Base-by-base conservation (phyloP, 2,329 filamentous ascomycete genomes). In the Talaromyces sp. region DNA sequence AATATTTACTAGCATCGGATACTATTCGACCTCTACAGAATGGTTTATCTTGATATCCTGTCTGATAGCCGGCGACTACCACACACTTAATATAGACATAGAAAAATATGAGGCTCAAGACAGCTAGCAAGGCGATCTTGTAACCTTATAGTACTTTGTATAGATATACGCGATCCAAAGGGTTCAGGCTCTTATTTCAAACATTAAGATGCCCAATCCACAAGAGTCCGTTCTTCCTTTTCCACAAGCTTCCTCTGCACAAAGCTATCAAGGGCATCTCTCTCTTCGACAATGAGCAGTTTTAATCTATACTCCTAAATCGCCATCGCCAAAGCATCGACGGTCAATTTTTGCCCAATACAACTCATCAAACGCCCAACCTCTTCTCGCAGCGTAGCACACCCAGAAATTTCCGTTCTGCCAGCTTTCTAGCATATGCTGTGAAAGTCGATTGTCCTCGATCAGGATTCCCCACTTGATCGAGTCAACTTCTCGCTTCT, bases 301-400 rank as follows among this genome's bases (percentile, higher is more conserved):
- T 66, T 10, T 4, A 70, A 8, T 29, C 67, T 67, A 31, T 71
- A 69, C 2, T 69, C 61, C 61, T 7, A 70, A 38, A 45, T 51
- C 19, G 0, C 65, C 68, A 53, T 66, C 64, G 0, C 71, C 72
- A 68, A 71, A 74, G 25, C 71, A 72, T 43, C 67, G 64, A 11
- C 66, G 49, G 47, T 74, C 71, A 66, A 73, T 71, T 22, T 68
- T 68, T 4, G 65, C 34, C 70, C 72, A 74, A 49, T 68, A 72
- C 10, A 75, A 61, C 51, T 66, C 65, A 66, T 73, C 71, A 62
- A 75, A 74, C 1, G 69, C 69, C 64, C 65, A 73, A 43, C 70
- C 73, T 11, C 67, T 69, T 51, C 66, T 56, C 7, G 68, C 67
- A 6, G 69, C 72, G 61, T 72, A 72, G 40, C 45, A 65, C n/a